These are phyloP conservation scores for Fistulina hepatica DNA, from an alignment of 1,284 basidiomycete species.

Conservation along the genomic window DNA sequence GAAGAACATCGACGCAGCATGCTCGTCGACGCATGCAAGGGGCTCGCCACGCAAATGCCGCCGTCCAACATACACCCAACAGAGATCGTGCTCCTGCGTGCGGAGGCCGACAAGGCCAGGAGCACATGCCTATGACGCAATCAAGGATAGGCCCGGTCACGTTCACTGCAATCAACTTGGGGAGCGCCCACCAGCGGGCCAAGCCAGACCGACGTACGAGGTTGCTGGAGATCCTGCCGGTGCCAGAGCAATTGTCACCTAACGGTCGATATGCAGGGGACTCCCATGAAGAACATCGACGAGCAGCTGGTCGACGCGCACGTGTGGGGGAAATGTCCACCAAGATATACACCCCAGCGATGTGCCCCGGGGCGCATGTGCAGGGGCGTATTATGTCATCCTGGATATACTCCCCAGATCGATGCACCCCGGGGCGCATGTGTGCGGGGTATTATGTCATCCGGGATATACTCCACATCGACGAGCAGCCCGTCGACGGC, in stretches of 20 bases:
- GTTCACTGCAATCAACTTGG: slow-evolving; percentile 22
- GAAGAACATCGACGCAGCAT: slow-evolving; percentile 15
- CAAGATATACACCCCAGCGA: too few relatives aligned
- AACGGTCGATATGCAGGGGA: slow-evolving; percentile 45
- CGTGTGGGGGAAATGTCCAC: too few relatives aligned
- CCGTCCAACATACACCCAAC: slow-evolving; percentile 22
- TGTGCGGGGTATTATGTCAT: too few relatives aligned
- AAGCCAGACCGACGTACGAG: slow-evolving; percentile 32
- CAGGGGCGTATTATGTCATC: too few relatives aligned
- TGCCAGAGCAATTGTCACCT: slow-evolving; percentile 39
- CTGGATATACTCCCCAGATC: too few relatives aligned
- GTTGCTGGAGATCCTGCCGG: slow-evolving; percentile 42
- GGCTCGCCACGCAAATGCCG: slow-evolving; percentile 17
- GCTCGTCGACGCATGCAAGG: too few relatives aligned
- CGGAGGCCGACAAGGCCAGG: slow-evolving; percentile 28
- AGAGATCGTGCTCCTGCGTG: slow-evolving; percentile 27
- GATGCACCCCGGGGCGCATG: too few relatives aligned
- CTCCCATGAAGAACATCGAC: slow-evolving; percentile 75
- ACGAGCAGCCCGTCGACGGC: too few relatives aligned
- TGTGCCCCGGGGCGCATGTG: too few relatives aligned
- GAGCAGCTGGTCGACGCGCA: slow-evolving; percentile 69
- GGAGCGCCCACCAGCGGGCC: slow-evolving; percentile 27
- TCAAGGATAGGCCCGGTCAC: slow-evolving; percentile 18
- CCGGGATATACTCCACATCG: too few relatives aligned
- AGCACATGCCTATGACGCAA: slow-evolving; percentile 24